Evolutionary conservation across 306 rosid genomes (phyloP).

Genomic region (Datisca glomerata): DNA sequence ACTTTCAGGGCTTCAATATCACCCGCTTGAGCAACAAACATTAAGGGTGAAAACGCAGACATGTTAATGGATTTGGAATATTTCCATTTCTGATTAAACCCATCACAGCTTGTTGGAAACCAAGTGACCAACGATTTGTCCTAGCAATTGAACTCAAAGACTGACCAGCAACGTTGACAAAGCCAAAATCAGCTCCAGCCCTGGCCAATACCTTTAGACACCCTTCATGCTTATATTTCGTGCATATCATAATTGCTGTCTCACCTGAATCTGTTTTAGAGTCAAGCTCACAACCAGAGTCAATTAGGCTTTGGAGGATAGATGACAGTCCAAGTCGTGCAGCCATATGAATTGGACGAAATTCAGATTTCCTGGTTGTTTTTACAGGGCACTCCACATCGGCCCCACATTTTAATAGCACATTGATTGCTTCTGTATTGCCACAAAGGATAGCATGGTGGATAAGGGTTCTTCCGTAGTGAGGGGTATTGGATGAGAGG

Average conservation of each 20-base stretch:
- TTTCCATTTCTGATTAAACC: conserved; percentile 35
- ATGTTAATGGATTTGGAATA: conserved; percentile 46
- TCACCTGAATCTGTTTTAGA: conserved; percentile 57
- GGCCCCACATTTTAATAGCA: conserved; percentile 50
- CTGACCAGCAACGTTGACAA: conserved; percentile 46
- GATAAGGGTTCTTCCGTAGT: conserved; percentile 64
- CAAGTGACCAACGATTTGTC: conserved; percentile 52
- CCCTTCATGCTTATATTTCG: conserved; percentile 50
- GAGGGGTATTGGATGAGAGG: conserved; percentile 23
- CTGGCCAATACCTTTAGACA: conserved; percentile 50
- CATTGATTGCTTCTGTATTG: conserved; percentile 45
- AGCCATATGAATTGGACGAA: conserved; percentile 77
- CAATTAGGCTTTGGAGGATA: conserved; percentile 47
- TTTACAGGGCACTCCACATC: conserved; percentile 45
- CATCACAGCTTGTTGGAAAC: conserved; percentile 46
- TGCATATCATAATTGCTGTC: conserved; percentile 73
- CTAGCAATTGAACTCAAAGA: conserved; percentile 55
- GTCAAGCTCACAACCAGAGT: conserved; percentile 63
- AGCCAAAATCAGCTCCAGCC: conserved; percentile 81
- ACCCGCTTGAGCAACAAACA: conserved; percentile 57
- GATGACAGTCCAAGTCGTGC: conserved; percentile 54
- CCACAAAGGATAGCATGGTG: conserved; percentile 88
- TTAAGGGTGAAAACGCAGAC: conserved; percentile 41
- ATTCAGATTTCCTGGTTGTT: conserved; percentile 37
- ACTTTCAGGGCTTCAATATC: conserved; percentile 55